These are phyloP conservation scores for Xylariaceae sp. DNA, from an alignment of 2,329 filamentous ascomycete species.

Conservation along the genomic window DNA sequence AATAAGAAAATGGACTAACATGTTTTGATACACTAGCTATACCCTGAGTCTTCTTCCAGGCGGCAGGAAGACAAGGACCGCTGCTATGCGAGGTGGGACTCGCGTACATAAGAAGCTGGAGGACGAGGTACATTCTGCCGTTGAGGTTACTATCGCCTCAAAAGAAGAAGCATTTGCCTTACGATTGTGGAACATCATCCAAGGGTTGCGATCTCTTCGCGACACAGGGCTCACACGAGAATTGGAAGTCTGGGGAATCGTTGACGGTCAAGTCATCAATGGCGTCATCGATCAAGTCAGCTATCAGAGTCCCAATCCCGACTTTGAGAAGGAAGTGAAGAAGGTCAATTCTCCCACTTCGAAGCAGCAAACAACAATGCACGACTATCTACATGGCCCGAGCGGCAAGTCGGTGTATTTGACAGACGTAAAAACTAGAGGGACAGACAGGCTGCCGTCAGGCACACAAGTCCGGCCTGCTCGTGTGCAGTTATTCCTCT, in stretches of 20 bases:
- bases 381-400: constrained; percentile 37
- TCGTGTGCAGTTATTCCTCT: constrained; percentile 84
- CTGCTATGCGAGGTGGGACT: constrained; percentile 80
- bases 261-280: constrained; percentile 80
- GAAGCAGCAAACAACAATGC: constrained; percentile 38
- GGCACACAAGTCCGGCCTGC: constrained; percentile 69
- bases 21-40: too few relatives aligned
- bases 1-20: too few relatives aligned
- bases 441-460: constrained; percentile 60
- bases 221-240: constrained; percentile 72
- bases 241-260: constrained; percentile 78
- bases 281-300: constrained; percentile 88
- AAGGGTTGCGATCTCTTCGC: constrained; percentile 72
- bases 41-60: constrained; percentile 68
- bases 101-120: constrained; percentile 81
- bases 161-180: constrained; percentile 83
- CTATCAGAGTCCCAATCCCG: constrained; percentile 70
- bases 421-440: constrained; percentile 84
- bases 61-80: constrained; percentile 71
- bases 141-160: constrained; percentile 67
- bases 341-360: constrained; percentile 33
- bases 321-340: constrained; percentile 61
- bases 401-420: constrained; percentile 59
- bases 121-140: constrained; percentile 76
- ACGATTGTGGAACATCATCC: constrained; percentile 85